These are phyloP conservation scores for Tulasnella sp. DNA, from an alignment of 768 basidiomycete species.

Conservation along the genomic window DNA sequence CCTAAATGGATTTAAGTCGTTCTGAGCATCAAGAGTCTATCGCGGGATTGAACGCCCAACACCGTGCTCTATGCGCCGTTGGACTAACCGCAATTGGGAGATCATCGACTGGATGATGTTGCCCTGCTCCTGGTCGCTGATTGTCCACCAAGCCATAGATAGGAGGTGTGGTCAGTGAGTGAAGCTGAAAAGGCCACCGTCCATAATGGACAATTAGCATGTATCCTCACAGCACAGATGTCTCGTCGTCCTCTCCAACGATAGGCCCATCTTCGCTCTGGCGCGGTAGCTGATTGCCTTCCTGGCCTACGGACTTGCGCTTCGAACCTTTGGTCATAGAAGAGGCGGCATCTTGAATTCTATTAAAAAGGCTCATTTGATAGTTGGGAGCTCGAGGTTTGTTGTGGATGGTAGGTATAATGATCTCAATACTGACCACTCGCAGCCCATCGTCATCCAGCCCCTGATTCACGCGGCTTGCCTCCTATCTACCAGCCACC, in stretches of 20 bases:
- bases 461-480: too few relatives aligned
- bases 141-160: conserved; percentile 18
- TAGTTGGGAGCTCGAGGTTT: too few relatives aligned
- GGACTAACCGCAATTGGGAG: conserved; percentile 66
- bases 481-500: too few relatives aligned
- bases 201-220: too few relatives aligned
- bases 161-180: neutral
- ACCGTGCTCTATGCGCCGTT: neutral
- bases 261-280: too few relatives aligned
- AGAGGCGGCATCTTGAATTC: neutral
- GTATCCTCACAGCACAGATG: conserved; percentile 17
- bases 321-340: too few relatives aligned
- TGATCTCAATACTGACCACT: too few relatives aligned
- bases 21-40: too few relatives aligned
- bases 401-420: too few relatives aligned
- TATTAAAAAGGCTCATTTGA: neutral
- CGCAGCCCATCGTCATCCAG: too few relatives aligned
- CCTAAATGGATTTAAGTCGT: conserved; percentile 30
- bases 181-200: too few relatives aligned
- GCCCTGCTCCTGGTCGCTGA: conserved; percentile 91
- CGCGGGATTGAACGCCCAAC: neutral
- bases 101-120: conserved; percentile 81
- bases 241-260: conserved; percentile 17
- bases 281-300: neutral
- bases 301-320: too few relatives aligned